Evolutionary conservation across 768 basidiomycete genomes (phyloP).

Genomic region (Xanthoconium purpureum): DNA sequence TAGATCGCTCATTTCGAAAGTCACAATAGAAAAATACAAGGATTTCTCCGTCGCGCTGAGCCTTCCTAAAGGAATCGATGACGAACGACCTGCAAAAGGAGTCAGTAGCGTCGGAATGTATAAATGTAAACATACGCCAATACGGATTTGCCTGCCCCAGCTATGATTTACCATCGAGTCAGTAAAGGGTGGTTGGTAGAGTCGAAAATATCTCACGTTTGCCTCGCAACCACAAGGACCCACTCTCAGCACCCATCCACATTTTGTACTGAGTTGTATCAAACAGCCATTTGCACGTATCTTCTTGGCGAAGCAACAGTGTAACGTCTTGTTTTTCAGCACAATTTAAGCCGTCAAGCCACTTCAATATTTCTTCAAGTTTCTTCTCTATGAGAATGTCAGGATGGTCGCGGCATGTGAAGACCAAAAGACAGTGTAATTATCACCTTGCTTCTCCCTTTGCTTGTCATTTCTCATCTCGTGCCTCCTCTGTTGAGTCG

Average conservation of each 20-base stretch:
- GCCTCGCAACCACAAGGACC: slow-evolving; percentile 5
- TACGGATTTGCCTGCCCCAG: slow-evolving; percentile 8
- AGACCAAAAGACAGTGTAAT: background rate
- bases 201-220: background rate
- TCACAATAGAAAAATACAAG: slow-evolving; percentile 3
- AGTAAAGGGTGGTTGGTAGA: background rate
- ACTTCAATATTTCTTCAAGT: background rate
- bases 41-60: background rate
- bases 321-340: slow-evolving; percentile 4
- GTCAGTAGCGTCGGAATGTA: background rate
- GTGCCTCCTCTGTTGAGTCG: background rate
- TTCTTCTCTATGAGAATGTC: background rate
- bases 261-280: background rate
- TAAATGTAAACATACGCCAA: slow-evolving; percentile 1
- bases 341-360: slow-evolving; percentile 1
- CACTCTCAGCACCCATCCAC: background rate
- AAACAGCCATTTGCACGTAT: slow-evolving; percentile 4
- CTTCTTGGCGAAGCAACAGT: background rate
- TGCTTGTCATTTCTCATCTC: background rate
- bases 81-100: background rate
- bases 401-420: background rate
- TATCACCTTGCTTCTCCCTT: background rate
- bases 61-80: background rate
- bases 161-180: background rate
- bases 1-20: background rate